phyloP scores from a whole-genome alignment of 768 basidiomycete genomes.

The Lactifluus volemus region DNA sequence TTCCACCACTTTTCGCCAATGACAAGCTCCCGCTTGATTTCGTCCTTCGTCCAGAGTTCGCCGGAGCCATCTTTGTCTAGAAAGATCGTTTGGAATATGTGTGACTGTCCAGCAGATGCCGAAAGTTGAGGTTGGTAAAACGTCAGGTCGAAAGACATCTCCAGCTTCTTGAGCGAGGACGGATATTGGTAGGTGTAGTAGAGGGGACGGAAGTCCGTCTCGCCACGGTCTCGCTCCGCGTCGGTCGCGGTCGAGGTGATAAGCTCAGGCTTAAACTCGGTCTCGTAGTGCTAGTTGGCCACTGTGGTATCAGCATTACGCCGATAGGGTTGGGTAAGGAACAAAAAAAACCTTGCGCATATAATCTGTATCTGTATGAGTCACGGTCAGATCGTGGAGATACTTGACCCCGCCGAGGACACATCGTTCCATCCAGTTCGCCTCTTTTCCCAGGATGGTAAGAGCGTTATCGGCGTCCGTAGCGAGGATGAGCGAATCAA shows the following conservation, averaged over 20 bases:
- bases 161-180: constrained; percentile 36
- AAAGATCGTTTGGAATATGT: constrained; percentile 45
- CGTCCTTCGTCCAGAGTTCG: constrained; percentile 32
- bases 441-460: constrained; percentile 33
- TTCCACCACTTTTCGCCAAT: constrained; percentile 46
- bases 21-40: constrained; percentile 32
- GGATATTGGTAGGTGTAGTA: constrained; percentile 41
- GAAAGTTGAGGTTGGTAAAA: constrained; percentile 40
- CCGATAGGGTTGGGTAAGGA: neutral
- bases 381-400: constrained; percentile 41
- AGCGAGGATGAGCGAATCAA: constrained; percentile 39
- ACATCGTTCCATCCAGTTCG: constrained; percentile 31
- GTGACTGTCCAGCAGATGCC: constrained; percentile 26
- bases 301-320: neutral
- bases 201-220: constrained; percentile 33
- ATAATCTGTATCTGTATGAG: constrained; percentile 39
- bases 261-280: constrained; percentile 30
- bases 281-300: constrained; percentile 32
- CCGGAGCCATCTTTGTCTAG: constrained; percentile 33
- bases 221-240: neutral
- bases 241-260: constrained; percentile 20
- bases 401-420: constrained; percentile 40
- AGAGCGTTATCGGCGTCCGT: constrained; percentile 37
- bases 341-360: constrained; percentile 33
- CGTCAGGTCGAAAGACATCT: constrained; percentile 38